Evolutionary conservation across 2,329 filamentous ascomycete species (phyloP).

Genomic region (Cladosporium halotolerans): DNA sequence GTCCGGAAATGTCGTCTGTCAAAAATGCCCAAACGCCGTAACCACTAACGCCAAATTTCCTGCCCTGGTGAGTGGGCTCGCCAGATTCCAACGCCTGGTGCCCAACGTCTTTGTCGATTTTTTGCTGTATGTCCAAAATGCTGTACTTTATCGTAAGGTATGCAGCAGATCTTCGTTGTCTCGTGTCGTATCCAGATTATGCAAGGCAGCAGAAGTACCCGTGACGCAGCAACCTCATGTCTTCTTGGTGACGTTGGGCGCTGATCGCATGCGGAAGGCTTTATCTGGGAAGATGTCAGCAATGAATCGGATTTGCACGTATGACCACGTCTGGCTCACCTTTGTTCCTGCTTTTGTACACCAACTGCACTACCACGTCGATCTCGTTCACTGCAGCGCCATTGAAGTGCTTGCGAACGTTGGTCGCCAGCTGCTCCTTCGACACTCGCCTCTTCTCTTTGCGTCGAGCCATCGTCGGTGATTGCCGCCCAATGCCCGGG

Average conservation of each 20-base stretch:
- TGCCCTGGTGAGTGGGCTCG: not conserved
- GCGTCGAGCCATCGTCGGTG: conserved; percentile 67
- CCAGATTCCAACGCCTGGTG: conserved; percentile 1
- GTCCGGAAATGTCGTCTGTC: too few species aligned
- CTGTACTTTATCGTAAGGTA: not conserved
- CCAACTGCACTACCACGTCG: conserved; percentile 72
- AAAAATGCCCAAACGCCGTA: too few species aligned
- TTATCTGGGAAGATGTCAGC: conserved; percentile 32
- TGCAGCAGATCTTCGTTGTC: not conserved
- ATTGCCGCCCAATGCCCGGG: conserved; percentile 57
- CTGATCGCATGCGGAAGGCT: conserved; percentile 41
- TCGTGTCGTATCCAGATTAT: conserved; percentile 5
- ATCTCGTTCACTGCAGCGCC: conserved; percentile 71
- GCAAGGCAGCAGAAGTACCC: not conserved
- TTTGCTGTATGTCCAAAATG: conserved; percentile 8
- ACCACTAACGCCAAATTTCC: not conserved
- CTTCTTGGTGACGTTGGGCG: conserved; percentile 25
- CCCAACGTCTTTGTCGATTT: not conserved
- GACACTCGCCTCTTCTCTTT: conserved; percentile 60
- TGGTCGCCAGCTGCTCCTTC: conserved; percentile 65
- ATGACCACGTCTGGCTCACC: conserved; percentile 34
- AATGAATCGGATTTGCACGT: conserved; percentile 8
- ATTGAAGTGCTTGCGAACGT: conserved; percentile 79
- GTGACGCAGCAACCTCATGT: not conserved
- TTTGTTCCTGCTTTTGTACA: conserved; percentile 62